Evolutionary conservation across 805 yeast species (phyloP).

Genomic region (Yarrowia sp.): DNA sequence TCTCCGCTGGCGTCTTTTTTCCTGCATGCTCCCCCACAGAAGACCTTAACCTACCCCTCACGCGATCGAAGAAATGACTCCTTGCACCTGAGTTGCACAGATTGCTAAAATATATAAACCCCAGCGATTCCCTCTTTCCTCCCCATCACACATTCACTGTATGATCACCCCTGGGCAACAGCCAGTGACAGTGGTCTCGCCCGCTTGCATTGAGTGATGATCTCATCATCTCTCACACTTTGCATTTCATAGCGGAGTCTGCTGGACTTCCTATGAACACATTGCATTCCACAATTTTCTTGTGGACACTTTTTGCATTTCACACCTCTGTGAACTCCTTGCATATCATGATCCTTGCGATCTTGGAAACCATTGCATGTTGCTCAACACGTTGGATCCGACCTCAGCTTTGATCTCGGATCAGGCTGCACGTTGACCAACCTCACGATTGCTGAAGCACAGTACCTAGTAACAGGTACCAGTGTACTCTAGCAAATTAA

Average conservation of each 20-base stretch:
- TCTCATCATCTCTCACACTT: background rate
- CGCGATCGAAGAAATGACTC: slow-evolving; percentile 2
- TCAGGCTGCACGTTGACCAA: too few species aligned
- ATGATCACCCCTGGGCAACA: slow-evolving; percentile 14
- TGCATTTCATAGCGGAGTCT: background rate
- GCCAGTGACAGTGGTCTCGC: slow-evolving; percentile 17
- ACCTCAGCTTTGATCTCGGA: too few species aligned
- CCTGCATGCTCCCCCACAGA: slow-evolving; percentile 12
- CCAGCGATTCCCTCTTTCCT: background rate
- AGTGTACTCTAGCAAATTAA: too few species aligned
- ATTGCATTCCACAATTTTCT: background rate
- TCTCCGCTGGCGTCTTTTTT: slow-evolving; percentile 10
- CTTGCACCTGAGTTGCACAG: background rate
- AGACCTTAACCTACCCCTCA: slow-evolving; percentile 15
- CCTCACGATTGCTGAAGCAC: too few species aligned
- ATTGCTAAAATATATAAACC: slow-evolving; percentile 5
- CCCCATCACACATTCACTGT: slow-evolving; percentile 15
- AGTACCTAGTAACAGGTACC: too few species aligned
- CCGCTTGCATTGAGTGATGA: slow-evolving; percentile 4
- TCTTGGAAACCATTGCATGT: too few species aligned
- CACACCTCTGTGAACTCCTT: background rate
- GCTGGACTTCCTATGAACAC: background rate
- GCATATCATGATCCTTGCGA: background rate
- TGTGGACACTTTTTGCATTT: slow-evolving; percentile 3
- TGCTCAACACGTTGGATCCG: too few species aligned